Base-by-base conservation (phyloP, 108 stramenopile genomes). In the Pseudonitzschia multiseries region DNA sequence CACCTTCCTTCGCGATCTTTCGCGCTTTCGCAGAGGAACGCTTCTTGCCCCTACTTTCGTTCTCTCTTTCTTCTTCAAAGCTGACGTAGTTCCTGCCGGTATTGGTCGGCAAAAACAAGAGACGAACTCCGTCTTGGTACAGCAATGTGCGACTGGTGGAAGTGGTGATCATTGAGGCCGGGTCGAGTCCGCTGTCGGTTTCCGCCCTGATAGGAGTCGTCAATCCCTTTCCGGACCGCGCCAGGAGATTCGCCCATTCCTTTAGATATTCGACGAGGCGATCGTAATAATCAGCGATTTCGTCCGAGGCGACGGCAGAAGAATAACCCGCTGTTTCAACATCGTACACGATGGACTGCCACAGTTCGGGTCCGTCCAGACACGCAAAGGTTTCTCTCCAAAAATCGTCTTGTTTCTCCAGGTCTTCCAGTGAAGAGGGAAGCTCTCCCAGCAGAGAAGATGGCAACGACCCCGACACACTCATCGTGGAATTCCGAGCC, bases 281-380 rank as follows among this genome's bases (percentile, higher is more conserved):
- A 43, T 86, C 81, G 65, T 36, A 78, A 0, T 12, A 36, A 15
- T 43, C 64, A 36, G 40, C 40, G 15, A 43, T 24, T 15, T 79
- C 43, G 62, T 73, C 66, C 24, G 75, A 63, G 26, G 26, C 24
- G 52, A 43, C 26, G n/a, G 4, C 24, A 60, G 52, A 1, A n/a
- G 57, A 53, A 15, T 40, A 48, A 29, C 22, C 62, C n/a, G 61
- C 50, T 66, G 26, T 26, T 56, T 56, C 54, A 29, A 68, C 53
- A 42, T 87, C 84, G n/a, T 5, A 40, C n/a, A 62, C 15, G 20
- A 33, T 20, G 20, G 82, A 70, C 41, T 86, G 75, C 56, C 78
- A 63, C 18, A 94, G 32, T 74, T 94, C 91, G 15, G 93, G 93
- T 21, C 93, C 93, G 50, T 90, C 83, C 51, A 94, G 70, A 28